These are phyloP conservation scores for Phragmites australis DNA, from an alignment of 176 grass and related monocot genomes.

Conservation along the genomic window DNA sequence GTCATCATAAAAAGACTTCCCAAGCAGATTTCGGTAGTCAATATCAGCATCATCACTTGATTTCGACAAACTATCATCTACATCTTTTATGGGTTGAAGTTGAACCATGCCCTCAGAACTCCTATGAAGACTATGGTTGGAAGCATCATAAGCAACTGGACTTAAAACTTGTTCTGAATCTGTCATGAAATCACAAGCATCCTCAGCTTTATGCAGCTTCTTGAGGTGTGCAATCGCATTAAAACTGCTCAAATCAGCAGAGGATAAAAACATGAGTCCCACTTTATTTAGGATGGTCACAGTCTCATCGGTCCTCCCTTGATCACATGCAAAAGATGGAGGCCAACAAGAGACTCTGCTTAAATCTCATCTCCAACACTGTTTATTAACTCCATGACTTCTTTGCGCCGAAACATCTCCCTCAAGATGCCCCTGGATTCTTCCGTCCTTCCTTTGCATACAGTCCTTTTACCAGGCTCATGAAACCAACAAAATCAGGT, in stretches of 20 bases:
- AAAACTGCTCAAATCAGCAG: slow-evolving; percentile 35
- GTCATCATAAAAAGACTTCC: slow-evolving; percentile 58
- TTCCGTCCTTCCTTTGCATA: slow-evolving; percentile 89
- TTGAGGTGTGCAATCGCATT: slow-evolving; percentile 43
- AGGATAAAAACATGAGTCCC: slow-evolving; percentile 51
- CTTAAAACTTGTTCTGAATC: slow-evolving; percentile 25
- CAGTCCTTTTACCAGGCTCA: slow-evolving; percentile 72
- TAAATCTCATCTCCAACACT: slow-evolving; percentile 59
- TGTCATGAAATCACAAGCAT: slow-evolving; percentile 33
- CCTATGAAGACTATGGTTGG: background rate
- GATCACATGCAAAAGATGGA: slow-evolving; percentile 71
- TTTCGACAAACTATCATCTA: slow-evolving; percentile 41
- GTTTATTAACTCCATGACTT: slow-evolving; percentile 68
- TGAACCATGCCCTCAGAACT: slow-evolving; percentile 18
- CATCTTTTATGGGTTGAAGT: slow-evolving; percentile 34
- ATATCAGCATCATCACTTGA: slow-evolving; percentile 37
- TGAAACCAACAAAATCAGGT: slow-evolving; percentile 85
- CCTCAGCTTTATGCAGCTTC: slow-evolving; percentile 42
- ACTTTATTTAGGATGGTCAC: slow-evolving; percentile 79
- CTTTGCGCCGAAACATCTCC: slow-evolving; percentile 72
- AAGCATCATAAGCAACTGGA: slow-evolving; percentile 33
- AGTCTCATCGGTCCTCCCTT: slow-evolving; percentile 76
- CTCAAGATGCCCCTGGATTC: slow-evolving; percentile 76
- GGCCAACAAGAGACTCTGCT: slow-evolving; percentile 58
- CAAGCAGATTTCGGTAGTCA: slow-evolving; percentile 47